Evolutionary conservation across 1,284 basidiomycete species (phyloP).

Genomic region (Chalciporus sp.): DNA sequence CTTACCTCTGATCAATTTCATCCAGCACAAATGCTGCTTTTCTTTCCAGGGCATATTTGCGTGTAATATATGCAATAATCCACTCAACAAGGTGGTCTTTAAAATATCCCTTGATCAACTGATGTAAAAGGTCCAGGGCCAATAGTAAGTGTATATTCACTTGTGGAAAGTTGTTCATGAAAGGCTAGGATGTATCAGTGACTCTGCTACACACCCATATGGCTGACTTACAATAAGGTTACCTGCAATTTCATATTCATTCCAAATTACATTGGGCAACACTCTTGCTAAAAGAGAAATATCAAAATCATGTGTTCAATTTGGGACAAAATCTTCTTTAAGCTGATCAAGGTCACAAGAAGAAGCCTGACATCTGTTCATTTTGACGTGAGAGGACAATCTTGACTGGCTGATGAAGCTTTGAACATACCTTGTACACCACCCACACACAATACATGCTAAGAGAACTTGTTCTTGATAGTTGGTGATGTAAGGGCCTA

Average conservation of each 20-base stretch:
- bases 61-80: neutral
- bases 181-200: neutral
- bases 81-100: neutral
- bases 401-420: no score
- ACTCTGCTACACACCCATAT: no score
- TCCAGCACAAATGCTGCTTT: neutral
- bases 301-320: neutral
- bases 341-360: neutral
- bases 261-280: neutral
- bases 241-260: conserved; percentile 1
- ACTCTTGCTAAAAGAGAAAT: neutral
- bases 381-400: no score
- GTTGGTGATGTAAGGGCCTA: conserved; percentile 2
- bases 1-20: neutral
- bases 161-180: conserved; percentile 4
- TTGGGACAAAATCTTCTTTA: neutral
- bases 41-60: neutral
- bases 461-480: conserved; percentile 7
- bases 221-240: neutral
- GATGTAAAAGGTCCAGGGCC: neutral
- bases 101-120: neutral
- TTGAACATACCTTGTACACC: conserved; percentile 1
- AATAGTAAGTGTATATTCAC: neutral
- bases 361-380: no score
- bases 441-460: neutral